phyloP scores from a whole-genome alignment of 2,329 filamentous ascomycete genomes.

The Nothophaeocryptopus gaeumannii region DNA sequence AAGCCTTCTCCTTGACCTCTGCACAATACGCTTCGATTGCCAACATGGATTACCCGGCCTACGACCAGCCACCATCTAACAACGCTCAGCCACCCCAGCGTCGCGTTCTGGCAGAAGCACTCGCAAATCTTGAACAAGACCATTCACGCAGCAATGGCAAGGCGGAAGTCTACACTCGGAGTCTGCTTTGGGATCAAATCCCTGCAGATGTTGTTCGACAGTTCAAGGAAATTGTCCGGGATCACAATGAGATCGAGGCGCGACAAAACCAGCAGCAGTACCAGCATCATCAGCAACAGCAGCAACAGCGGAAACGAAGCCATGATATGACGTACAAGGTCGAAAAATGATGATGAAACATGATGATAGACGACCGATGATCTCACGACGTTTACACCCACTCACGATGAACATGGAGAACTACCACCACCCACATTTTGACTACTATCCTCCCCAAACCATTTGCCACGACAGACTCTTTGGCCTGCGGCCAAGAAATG shows the following conservation, averaged over 20 bases:
- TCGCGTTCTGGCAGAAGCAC: slow-evolving; percentile 75
- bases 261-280: slow-evolving; percentile 22
- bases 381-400: slow-evolving; percentile 10
- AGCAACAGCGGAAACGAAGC: slow-evolving; percentile 15
- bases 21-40: slow-evolving; percentile 86
- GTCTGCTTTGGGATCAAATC: slow-evolving; percentile 90
- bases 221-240: slow-evolving; percentile 86
- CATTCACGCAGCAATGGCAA: slow-evolving; percentile 45
- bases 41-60: slow-evolving; percentile 63
- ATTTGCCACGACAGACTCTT: background rate
- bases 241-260: slow-evolving; percentile 41
- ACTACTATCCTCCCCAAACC: background rate
- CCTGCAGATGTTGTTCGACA: slow-evolving; percentile 86
- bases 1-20: slow-evolving; percentile 80
- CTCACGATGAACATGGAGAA: slow-evolving; percentile 8
- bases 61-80: slow-evolving; percentile 40
- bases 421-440: background rate
- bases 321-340: slow-evolving; percentile 18
- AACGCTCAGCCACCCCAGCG: slow-evolving; percentile 42
- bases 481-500: too few relatives aligned
- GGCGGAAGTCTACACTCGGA: slow-evolving; percentile 88
- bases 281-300: slow-evolving; percentile 4
- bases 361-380: slow-evolving; percentile 12
- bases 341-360: slow-evolving; percentile 14
- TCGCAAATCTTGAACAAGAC: slow-evolving; percentile 71